Percentiles rank a stretch among this genome's conserved stretches.
These are phyloP conservation scores for Aristolochia contorta DNA, from an alignment of 164 flowering plant species.

Conservation along the genomic window DNA sequence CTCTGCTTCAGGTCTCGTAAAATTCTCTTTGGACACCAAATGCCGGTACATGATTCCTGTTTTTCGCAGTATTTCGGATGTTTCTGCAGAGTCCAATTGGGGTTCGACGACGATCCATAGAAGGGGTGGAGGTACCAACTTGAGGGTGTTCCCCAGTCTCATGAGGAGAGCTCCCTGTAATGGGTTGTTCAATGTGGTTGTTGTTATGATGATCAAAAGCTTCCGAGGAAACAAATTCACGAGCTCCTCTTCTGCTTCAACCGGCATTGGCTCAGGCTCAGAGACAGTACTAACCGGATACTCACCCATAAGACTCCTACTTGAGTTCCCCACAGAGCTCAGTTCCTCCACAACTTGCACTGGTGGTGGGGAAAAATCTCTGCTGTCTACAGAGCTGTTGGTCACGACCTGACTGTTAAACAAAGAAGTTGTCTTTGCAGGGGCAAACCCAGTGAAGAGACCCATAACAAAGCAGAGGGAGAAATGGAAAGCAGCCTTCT, in stretches of 20 bases:
- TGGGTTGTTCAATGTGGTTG: constrained; percentile 27
- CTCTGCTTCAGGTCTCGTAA: constrained; percentile 43
- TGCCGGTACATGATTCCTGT: constrained; percentile 90
- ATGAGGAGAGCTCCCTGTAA: constrained; percentile 32
- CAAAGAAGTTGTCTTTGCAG: constrained; percentile 33
- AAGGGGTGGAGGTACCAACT: constrained; percentile 58
- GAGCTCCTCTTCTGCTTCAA: constrained; percentile 1
- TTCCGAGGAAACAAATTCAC: constrained; percentile 19
- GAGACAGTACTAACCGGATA: constrained; percentile 7
- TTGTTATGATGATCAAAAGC: constrained; percentile 55
- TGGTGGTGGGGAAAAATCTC: constrained; percentile 21
- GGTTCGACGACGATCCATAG: constrained; percentile 79
- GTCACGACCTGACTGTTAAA: constrained; percentile 4
- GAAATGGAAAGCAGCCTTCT: constrained; percentile 75
- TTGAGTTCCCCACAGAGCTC: constrained; percentile 7
- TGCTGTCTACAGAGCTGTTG: constrained; percentile 5
- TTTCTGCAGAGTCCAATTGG: constrained; percentile 32
- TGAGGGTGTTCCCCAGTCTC: constrained; percentile 54
- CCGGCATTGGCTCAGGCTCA: not conserved
- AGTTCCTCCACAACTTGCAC: constrained; percentile 12
- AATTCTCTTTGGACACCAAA: constrained; percentile 68
- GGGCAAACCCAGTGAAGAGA: constrained; percentile 87
- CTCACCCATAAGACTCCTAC: constrained; percentile 26
- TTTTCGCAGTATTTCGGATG: constrained; percentile 49
- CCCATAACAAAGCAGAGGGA: constrained; percentile 78